Base-by-base conservation (phyloP, 176 grass and related monocot genomes). In the Juncus inflexus region DNA sequence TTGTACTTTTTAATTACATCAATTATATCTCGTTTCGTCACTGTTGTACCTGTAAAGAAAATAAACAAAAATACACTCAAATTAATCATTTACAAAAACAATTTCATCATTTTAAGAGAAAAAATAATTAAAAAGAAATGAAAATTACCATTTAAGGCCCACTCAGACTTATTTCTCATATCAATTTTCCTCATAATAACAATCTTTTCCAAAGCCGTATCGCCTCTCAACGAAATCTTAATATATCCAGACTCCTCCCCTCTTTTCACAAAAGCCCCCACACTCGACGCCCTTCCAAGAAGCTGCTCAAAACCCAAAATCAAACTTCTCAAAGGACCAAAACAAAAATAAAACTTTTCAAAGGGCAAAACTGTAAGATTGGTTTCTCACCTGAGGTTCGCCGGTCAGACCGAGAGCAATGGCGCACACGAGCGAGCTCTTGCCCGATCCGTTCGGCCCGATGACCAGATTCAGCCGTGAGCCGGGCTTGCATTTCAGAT, bases 401-500 rank as follows among this genome's bases (percentile, higher is more conserved):
- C 77, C 94, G 3, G 80, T 76, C 35, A 90, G 83, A 4, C 77
- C 84, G 60, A 96, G 82, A 3, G 92, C 92, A 49, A 97, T 91
- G 63, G 92, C 88, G 40, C 87, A 91, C 5, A 92, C 94, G 35
- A 99, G 56, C 3, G 94, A 99, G 58, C 85, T 92, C 85, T 99
- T 99, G 9, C 88, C 88, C 43, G 88, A 99, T 36, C 94, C 94
- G 42, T 99, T 99, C 71, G 85, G 85, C 0, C 85, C 88, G 50
- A 92, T 80, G 36, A 99, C 94, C 58, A 99, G 77, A 73, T 92
- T 92, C 55, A 99, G 94, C 68, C 88, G 85, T 12, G 92, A 67
- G 12, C 82, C 92, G 6, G 87, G 87, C 62, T 80, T 63, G 82
- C 92, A 97, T 9, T 62, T 63, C 50, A 96, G 77, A 63, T 62